Evolutionary conservation across 495 filamentous ascomycete genomes (phyloP).

Genomic region (Jackrogersella minutella): DNA sequence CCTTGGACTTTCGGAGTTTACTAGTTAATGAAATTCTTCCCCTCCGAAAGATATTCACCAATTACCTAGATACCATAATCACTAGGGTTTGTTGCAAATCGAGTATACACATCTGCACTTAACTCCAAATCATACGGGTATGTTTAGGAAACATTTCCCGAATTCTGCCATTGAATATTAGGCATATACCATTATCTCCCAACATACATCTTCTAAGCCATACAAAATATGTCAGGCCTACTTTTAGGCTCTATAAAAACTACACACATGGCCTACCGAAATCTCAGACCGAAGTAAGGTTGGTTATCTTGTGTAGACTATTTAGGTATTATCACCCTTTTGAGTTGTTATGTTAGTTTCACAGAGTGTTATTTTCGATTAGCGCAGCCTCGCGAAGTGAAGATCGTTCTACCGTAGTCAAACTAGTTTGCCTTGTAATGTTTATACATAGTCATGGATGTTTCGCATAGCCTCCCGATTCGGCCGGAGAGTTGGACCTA

Average conservation of each 20-base stretch:
- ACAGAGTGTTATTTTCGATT: constrained; percentile 10
- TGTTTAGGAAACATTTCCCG: no score
- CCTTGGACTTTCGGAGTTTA: constrained; percentile 7
- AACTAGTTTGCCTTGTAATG: neutral
- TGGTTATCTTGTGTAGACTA: neutral
- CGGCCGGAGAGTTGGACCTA: neutral
- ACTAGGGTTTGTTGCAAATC: no score
- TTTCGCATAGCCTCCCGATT: constrained; percentile 20
- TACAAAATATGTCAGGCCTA: neutral
- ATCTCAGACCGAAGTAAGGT: no score
- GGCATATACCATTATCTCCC: no score
- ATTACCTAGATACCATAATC: no score
- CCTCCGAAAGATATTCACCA: no score
- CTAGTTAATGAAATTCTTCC: no score
- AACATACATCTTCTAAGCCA: neutral
- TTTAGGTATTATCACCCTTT: neutral
- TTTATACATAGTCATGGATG: constrained; percentile 1
- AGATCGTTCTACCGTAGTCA: neutral
- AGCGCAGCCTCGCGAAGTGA: neutral
- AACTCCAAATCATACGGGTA: no score
- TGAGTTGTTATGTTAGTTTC: neutral
- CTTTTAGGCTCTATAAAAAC: neutral
- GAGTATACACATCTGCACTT: no score
- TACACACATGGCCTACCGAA: constrained; percentile 1
- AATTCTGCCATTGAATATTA: no score